phyloP scores from a whole-genome alignment of 352 stramenopile genomes.

The Globisporangium alternatum region DNA sequence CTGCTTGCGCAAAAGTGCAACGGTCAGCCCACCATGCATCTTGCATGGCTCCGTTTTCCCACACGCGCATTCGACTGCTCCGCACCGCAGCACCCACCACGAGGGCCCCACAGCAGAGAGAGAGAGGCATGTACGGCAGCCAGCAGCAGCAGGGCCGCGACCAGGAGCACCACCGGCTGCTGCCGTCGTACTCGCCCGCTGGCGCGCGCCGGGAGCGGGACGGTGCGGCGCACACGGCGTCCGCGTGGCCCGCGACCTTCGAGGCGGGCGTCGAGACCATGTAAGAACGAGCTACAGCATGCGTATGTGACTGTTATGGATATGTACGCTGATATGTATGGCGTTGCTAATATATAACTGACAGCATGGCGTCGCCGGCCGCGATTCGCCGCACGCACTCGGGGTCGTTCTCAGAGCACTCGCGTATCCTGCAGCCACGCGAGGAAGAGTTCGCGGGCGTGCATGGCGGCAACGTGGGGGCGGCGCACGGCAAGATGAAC shows the following conservation, averaged over 20 bases:
- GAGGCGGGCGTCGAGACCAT: slow-evolving; percentile 58
- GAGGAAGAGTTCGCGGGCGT: slow-evolving; percentile 5
- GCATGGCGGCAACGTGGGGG: slow-evolving; percentile 11
- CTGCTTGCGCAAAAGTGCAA: too few relatives aligned
- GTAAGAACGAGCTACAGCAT: slow-evolving; percentile 23
- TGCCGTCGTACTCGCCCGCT: slow-evolving; percentile 67
- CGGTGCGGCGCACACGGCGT: slow-evolving; percentile 23
- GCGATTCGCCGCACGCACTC: slow-evolving; percentile 30
- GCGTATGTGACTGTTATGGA: too few relatives aligned
- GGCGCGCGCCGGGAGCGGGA: slow-evolving; percentile 33
- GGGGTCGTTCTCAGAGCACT: slow-evolving; percentile 43
- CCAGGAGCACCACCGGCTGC: slow-evolving; percentile 31
- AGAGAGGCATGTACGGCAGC: slow-evolving; percentile 29
- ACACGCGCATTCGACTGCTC: slow-evolving; percentile 1
- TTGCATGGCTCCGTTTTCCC: slow-evolving; percentile 2
- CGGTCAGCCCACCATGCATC: too few relatives aligned
- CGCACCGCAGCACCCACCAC: not conserved
- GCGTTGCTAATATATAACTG: slow-evolving; percentile 9
- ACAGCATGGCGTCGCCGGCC: slow-evolving; percentile 56
- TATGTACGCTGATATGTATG: not conserved
- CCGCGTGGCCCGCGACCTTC: slow-evolving; percentile 71
- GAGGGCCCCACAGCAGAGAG: not conserved
- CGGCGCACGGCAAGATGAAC: slow-evolving; percentile 46
- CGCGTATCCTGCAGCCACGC: slow-evolving; percentile 31
- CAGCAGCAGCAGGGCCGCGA: slow-evolving; percentile 32